Evolutionary conservation across 306 rosid species (phyloP), one percentile per base, ranked within the genome.

Genomic region (Lathyrus oleraceus): DNA sequence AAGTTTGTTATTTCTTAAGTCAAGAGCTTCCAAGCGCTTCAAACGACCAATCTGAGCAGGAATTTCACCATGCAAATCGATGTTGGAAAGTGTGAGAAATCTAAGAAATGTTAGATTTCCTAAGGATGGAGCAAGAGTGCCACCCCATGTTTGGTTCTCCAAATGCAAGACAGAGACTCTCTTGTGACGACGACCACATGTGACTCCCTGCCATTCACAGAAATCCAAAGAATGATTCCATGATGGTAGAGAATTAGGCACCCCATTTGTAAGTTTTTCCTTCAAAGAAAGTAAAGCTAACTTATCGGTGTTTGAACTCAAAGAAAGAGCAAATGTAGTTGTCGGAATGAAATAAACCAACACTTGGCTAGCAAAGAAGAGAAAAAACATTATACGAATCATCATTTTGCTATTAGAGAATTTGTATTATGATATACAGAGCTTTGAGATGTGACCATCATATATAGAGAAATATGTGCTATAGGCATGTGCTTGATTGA

Each of bases 141-240:
- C 82, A 61, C 69, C 71, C 63, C 6, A 43, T 10, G 51, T n/a
- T 25, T 35, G 63, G 43, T 45, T 63, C 16, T 65, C 16, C 5
- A 79, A 56, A 14, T 35, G 25, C 72, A 73, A 38, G 30, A 1
- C 4, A 32, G 63, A 5, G 40, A 67, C 83, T 61, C 79, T 79
- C 56, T 21, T 53, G 47, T 74, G 76, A 4, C 32, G 72, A 9
- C 28, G 58, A 44, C 27, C 42, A 21, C 82, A 78, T 42, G 3
- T 6, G 15, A 78, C 71, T 7, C 75, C 82, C 9, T 73, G 23
- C 82, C 78, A 73, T 15, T 67, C 20, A 42, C 71, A 71, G 10
- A 65, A 71, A 65, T 40, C 75, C 5, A 60, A 21, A 39, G 82
- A 72, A 0, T 73, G 14, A 11, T 78, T 78, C 82, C 82, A 78